Evolutionary conservation across 2,329 filamentous ascomycete species (phyloP).

Genomic region (Penicillium sp.): DNA sequence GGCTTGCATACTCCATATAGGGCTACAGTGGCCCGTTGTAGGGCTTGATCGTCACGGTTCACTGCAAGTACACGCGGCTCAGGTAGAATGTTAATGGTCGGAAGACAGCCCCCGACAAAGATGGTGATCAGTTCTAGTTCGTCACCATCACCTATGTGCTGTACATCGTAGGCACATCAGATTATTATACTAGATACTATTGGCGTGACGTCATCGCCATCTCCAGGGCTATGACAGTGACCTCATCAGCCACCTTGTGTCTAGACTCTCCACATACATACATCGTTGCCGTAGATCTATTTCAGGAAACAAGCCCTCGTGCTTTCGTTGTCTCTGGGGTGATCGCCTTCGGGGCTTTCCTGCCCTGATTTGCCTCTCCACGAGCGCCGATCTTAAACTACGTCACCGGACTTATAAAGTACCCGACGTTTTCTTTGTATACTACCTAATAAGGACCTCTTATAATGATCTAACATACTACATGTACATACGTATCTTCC

Average conservation of each 20-base stretch:
- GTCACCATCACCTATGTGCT: slow-evolving; percentile 6
- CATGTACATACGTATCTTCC: neutral
- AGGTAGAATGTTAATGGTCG: neutral
- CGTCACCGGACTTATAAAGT: neutral
- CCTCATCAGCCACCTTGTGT: neutral
- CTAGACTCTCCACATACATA: neutral
- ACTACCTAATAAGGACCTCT: neutral
- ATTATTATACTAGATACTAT: neutral
- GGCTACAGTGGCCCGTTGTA: neutral
- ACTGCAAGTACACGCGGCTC: neutral
- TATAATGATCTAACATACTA: too few relatives aligned
- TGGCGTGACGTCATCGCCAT: neutral
- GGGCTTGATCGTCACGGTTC: neutral
- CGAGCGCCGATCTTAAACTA: neutral
- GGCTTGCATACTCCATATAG: neutral
- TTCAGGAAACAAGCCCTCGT: neutral
- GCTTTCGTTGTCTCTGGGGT: neutral
- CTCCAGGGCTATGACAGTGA: neutral
- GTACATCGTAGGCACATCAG: neutral
- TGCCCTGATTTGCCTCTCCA: slow-evolving; percentile 1
- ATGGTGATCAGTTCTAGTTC: neutral
- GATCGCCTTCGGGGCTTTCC: neutral
- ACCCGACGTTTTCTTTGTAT: neutral
- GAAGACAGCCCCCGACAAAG: neutral
- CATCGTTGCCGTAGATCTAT: neutral